These are phyloP conservation scores for Heterobasidion occidentale DNA, from an alignment of 1,284 basidiomycete genomes.

Conservation along the genomic window DNA sequence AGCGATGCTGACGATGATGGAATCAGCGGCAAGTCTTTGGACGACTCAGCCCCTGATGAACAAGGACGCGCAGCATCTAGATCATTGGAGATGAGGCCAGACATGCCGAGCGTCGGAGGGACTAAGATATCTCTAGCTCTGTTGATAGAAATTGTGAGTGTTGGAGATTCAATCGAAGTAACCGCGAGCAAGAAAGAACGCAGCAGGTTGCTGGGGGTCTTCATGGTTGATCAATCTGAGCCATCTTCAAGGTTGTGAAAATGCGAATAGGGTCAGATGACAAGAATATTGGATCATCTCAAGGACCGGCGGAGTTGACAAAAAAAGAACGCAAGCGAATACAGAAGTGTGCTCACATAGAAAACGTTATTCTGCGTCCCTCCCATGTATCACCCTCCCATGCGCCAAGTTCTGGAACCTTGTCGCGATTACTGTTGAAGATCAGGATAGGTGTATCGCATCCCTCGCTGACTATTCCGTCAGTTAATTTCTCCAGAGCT, in stretches of 20 bases:
- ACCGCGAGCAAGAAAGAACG: neutral
- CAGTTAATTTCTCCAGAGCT: neutral
- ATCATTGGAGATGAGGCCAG: no score
- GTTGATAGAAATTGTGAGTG: neutral
- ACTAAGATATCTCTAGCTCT: neutral
- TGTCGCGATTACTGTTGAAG: neutral
- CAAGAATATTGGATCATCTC: neutral
- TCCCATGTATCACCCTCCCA: slow-evolving; percentile 7
- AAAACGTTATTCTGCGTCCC: slow-evolving; percentile 5
- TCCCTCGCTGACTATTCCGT: neutral
- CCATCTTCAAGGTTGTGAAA: neutral
- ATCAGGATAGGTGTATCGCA: neutral
- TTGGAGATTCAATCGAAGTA: neutral
- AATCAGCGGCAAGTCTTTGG: no score
- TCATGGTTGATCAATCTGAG: no score
- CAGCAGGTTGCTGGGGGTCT: no score
- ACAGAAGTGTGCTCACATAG: slow-evolving; percentile 4
- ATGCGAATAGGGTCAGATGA: neutral
- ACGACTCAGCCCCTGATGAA: no score
- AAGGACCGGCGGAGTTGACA: neutral
- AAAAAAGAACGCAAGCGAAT: neutral
- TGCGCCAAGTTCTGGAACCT: slow-evolving; percentile 1
- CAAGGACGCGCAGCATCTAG: no score
- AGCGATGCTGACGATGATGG: no score
- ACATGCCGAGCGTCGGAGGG: neutral